Conservation (phyloP, 1,284 basidiomycete genomes). For the Fistulinella cinereoalba region DNA sequence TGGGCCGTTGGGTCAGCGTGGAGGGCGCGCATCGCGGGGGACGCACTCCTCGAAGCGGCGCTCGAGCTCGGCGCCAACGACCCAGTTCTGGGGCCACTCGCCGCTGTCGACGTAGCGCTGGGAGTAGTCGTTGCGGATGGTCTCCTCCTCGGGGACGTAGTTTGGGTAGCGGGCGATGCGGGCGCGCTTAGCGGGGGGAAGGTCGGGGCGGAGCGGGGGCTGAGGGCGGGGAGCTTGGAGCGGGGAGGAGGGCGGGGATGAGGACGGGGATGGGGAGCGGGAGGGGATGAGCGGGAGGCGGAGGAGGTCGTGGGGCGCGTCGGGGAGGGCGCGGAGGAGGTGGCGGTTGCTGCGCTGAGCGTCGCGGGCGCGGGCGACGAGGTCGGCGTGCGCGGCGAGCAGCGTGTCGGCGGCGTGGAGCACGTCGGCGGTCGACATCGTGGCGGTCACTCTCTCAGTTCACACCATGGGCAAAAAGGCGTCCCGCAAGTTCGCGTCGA, state of each 20-base stretch:
- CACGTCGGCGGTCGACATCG: constrained; percentile 34
- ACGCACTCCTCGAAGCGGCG: constrained; percentile 91
- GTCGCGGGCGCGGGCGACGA: constrained; percentile 41
- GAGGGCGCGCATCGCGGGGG: not conserved
- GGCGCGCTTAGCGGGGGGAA: constrained; percentile 69
- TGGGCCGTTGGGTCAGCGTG: constrained; percentile 29
- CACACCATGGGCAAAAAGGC: constrained; percentile 55
- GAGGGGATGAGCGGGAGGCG: constrained; percentile 49
- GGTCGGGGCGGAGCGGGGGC: constrained; percentile 45
- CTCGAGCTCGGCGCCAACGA: constrained; percentile 81
- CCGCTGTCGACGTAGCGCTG: constrained; percentile 87
- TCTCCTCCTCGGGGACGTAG: constrained; percentile 89
- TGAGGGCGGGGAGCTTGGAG: constrained; percentile 36
- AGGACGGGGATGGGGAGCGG: constrained; percentile 42
- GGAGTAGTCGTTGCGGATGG: constrained; percentile 92
- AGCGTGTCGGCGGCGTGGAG: constrained; percentile 49
- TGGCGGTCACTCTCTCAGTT: not conserved
- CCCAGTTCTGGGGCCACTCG: constrained; percentile 89
- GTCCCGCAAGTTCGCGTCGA: constrained; percentile 83
- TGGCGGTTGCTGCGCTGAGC: constrained; percentile 43
- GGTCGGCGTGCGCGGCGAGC: constrained; percentile 47
- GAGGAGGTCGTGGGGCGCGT: constrained; percentile 41
- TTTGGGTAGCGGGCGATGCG: constrained; percentile 65
- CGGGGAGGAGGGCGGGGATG: constrained; percentile 50
- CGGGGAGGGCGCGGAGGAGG: constrained; percentile 37